Evolutionary conservation across 768 basidiomycete genomes (phyloP).

Genomic region (Rossbeevera mucosa): DNA sequence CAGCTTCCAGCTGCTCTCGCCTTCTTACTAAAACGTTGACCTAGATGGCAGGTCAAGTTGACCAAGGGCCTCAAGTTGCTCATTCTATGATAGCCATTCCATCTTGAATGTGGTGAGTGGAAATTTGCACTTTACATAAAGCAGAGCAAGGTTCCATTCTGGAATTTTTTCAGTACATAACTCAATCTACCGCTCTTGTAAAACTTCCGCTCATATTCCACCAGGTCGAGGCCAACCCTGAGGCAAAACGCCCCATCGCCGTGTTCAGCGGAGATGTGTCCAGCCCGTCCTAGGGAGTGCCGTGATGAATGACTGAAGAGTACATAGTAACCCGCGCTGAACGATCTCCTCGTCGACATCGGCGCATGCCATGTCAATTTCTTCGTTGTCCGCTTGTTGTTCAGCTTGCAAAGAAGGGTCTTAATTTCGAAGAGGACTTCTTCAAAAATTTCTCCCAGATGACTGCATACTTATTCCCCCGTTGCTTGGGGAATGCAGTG

Average conservation of each 20-base stretch:
- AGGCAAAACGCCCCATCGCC: background rate
- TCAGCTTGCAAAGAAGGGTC: background rate
- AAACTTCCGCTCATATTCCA: conserved; percentile 2
- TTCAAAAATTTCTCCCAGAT: background rate
- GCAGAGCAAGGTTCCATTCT: background rate
- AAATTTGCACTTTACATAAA: background rate
- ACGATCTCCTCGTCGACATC: conserved; percentile 10
- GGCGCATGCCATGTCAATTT: background rate
- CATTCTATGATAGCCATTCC: background rate
- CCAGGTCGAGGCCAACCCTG: background rate
- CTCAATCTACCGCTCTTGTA: conserved; percentile 1
- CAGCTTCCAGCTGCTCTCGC: background rate
- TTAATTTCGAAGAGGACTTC: conserved; percentile 8
- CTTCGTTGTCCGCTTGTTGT: background rate
- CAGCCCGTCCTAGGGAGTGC: conserved; percentile 5
- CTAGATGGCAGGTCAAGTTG: background rate
- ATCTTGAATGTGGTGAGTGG: conserved; percentile 10
- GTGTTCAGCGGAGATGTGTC: conserved; percentile 10
- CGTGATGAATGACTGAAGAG: conserved; percentile 8
- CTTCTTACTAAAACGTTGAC: background rate
- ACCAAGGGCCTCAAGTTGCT: background rate
- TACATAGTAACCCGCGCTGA: conserved; percentile 5
- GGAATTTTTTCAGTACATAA: background rate
- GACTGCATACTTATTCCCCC: conserved; percentile 10
- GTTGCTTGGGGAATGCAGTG: conserved; percentile 10